These are phyloP conservation scores for Lecanicillium sp. DNA, from an alignment of 2,329 filamentous ascomycete genomes.

Conservation along the genomic window DNA sequence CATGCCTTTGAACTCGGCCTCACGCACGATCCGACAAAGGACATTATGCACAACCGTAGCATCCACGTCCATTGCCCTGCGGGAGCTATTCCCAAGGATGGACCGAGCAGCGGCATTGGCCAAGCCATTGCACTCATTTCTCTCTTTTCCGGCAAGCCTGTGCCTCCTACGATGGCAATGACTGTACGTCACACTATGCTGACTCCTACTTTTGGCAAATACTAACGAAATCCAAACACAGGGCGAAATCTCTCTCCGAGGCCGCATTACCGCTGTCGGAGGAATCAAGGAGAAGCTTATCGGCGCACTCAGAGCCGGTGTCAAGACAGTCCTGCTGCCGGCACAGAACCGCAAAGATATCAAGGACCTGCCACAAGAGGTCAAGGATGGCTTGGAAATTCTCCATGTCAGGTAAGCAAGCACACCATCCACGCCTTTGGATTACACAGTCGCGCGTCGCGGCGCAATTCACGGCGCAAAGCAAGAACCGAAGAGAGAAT, in stretches of 20 bases:
- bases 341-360: slow-evolving; percentile 87
- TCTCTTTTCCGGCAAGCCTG: slow-evolving; percentile 75
- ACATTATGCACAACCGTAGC: slow-evolving; percentile 92
- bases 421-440: slow-evolving; percentile 6
- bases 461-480: neutral
- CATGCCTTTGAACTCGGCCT: slow-evolving; percentile 88
- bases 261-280: slow-evolving; percentile 86
- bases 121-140: slow-evolving; percentile 92
- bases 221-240: slow-evolving; percentile 21
- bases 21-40: slow-evolving; percentile 69
- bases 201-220: slow-evolving; percentile 10
- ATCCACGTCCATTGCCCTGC: slow-evolving; percentile 95
- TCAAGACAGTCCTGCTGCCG: slow-evolving; percentile 88
- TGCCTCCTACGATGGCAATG: slow-evolving; percentile 92
- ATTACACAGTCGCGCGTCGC: neutral
- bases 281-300: slow-evolving; percentile 99
- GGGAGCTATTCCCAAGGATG: slow-evolving; percentile 92
- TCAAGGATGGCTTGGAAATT: slow-evolving; percentile 79
- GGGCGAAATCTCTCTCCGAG: slow-evolving; percentile 71
- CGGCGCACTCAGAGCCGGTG: slow-evolving; percentile 83
- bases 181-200: slow-evolving; percentile 52
- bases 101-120: slow-evolving; percentile 77
- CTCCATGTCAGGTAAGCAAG: slow-evolving; percentile 71
- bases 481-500: neutral
- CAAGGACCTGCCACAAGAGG: slow-evolving; percentile 83